phyloP scores from a whole-genome alignment of 371 early-diverging fungal species.

The Mortierella sp. region DNA sequence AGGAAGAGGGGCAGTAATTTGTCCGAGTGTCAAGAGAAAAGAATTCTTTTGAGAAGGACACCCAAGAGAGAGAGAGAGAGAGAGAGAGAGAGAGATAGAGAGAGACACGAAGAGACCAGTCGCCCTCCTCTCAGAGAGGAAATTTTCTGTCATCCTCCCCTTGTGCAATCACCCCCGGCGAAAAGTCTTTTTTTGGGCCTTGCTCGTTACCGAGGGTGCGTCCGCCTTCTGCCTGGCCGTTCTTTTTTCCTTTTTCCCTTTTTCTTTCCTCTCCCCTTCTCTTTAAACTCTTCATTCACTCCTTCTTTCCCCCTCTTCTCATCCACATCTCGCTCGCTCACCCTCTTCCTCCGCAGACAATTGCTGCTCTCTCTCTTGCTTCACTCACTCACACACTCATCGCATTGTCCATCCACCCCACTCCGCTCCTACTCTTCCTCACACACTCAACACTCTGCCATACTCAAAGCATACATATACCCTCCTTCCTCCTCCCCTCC shows the following conservation, averaged over 20 bases:
- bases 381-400: too few species aligned
- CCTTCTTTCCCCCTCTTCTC: not conserved
- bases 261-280: constrained; percentile 3
- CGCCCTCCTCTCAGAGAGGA: not conserved
- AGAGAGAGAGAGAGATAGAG: not conserved
- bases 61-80: not conserved
- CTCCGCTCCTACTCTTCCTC: not conserved
- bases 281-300: not conserved
- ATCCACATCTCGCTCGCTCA: not conserved
- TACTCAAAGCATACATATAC: too few species aligned
- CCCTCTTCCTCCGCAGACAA: not conserved
- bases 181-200: not conserved
- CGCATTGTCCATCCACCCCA: too few species aligned
- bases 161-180: not conserved
- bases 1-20: too few species aligned
- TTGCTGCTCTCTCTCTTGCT: too few species aligned
- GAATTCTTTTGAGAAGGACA: too few species aligned
- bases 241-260: not conserved
- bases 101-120: not conserved
- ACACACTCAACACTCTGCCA: not conserved
- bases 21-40: not conserved
- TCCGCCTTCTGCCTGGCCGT: not conserved
- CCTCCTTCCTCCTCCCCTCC: not conserved
- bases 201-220: not conserved
- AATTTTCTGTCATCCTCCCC: constrained; percentile 1